Evolutionary conservation across 371 early-diverging fungal species (phyloP).

Genomic region (Batkoa obscura): DNA sequence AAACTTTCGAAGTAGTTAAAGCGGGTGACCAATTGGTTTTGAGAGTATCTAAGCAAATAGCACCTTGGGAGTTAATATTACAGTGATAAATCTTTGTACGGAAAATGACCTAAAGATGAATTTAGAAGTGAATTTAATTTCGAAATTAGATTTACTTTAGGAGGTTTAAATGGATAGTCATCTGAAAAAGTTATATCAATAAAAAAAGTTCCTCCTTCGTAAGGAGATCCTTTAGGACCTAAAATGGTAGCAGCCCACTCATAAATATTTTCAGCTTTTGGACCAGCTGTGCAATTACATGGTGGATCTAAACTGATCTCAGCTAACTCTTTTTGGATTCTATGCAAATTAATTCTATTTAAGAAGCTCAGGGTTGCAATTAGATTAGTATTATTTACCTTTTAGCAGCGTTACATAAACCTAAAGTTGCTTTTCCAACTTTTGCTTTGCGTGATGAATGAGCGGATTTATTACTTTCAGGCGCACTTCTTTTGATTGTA

Average conservation of each 20-base stretch:
- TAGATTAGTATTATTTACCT: not conserved
- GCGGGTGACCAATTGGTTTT: slow-evolving; percentile 94
- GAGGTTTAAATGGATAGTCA: slow-evolving; percentile 91
- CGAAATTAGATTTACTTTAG: slow-evolving; percentile 28
- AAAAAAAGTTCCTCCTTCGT: slow-evolving; percentile 58
- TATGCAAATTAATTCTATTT: slow-evolving; percentile 11
- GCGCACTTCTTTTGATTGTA: too few relatives aligned
- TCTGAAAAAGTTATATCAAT: slow-evolving; percentile 62
- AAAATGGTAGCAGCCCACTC: slow-evolving; percentile 91
- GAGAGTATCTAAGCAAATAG: slow-evolving; percentile 83
- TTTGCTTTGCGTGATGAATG: too few relatives aligned
- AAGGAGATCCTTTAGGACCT: slow-evolving; percentile 74
- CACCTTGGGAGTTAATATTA: slow-evolving; percentile 80
- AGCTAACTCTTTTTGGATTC: slow-evolving; percentile 86
- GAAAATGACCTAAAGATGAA: slow-evolving; percentile 36
- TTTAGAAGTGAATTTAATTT: not conserved
- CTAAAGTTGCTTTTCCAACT: not conserved
- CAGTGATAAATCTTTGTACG: slow-evolving; percentile 89
- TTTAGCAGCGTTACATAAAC: not conserved
- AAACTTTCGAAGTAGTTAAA: slow-evolving; percentile 78
- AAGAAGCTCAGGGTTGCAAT: too few relatives aligned
- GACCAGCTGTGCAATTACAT: slow-evolving; percentile 87
- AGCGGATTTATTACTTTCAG: too few relatives aligned
- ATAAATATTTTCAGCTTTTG: slow-evolving; percentile 86
- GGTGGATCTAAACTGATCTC: slow-evolving; percentile 92